phyloP scores from a whole-genome alignment of 1,139 yeast genomes.

The Candida neerlandica region DNA sequence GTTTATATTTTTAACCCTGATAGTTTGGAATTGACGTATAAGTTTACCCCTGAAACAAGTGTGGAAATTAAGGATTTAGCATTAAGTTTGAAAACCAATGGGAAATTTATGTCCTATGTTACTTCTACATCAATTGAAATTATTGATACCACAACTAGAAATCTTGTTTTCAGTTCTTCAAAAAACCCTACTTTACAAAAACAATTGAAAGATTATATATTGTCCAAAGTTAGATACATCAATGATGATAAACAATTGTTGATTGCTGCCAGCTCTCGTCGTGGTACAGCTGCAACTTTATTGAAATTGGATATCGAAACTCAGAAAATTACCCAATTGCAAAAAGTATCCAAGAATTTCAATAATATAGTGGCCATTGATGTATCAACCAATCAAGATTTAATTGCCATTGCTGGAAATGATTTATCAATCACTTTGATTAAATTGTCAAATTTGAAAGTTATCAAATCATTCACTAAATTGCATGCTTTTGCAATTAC shows the following conservation, averaged over 20 bases:
- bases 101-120: constrained; percentile 57
- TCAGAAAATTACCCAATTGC: constrained; percentile 44
- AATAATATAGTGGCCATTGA: constrained; percentile 76
- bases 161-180: constrained; percentile 36
- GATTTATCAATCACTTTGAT: constrained; percentile 67
- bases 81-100: constrained; percentile 41
- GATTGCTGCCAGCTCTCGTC: constrained; percentile 56
- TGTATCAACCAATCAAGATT: constrained; percentile 40
- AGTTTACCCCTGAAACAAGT: constrained; percentile 20
- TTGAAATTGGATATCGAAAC: constrained; percentile 45
- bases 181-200: constrained; percentile 23
- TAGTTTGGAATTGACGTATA: constrained; percentile 41
- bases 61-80: constrained; percentile 32
- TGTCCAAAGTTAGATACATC: constrained; percentile 64
- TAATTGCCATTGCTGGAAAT: constrained; percentile 75
- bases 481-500: constrained; percentile 86
- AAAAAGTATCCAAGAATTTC: constrained; percentile 52
- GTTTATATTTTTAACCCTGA: constrained; percentile 62
- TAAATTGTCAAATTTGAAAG: constrained; percentile 52
- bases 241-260: constrained; percentile 50
- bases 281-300: constrained; percentile 40
- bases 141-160: constrained; percentile 47
- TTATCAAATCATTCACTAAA: constrained; percentile 53
- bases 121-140: constrained; percentile 58
- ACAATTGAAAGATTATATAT: constrained; percentile 33